These are phyloP conservation scores for Pseudogymnoascus pannorum DNA, from an alignment of 2,329 filamentous ascomycete species.

Conservation along the genomic window DNA sequence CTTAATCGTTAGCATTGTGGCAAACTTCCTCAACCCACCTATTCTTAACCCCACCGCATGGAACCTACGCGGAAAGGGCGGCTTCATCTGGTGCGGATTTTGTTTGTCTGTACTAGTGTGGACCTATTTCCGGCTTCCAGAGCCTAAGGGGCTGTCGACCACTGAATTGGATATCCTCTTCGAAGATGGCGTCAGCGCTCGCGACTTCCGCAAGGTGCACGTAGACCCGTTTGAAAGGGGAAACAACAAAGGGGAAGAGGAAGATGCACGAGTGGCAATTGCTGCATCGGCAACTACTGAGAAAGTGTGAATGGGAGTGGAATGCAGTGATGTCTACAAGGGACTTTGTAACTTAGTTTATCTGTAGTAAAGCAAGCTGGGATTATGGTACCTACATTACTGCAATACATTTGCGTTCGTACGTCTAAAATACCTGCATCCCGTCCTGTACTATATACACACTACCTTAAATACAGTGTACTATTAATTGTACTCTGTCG, in stretches of 20 bases:
- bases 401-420: too few relatives aligned
- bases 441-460: too few relatives aligned
- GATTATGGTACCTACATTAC: too few relatives aligned
- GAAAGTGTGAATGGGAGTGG: not conserved
- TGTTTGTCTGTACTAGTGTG: slow-evolving; percentile 31
- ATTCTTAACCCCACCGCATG: slow-evolving; percentile 14
- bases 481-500: too few relatives aligned
- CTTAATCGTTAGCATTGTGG: not conserved
- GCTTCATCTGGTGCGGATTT: slow-evolving; percentile 33
- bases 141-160: slow-evolving; percentile 34
- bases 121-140: slow-evolving; percentile 35
- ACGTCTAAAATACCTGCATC: too few relatives aligned
- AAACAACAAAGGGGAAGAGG: not conserved
- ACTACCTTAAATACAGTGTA: too few relatives aligned
- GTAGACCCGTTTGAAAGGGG: not conserved
- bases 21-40: slow-evolving; percentile 13
- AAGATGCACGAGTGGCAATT: not conserved
- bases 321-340: not conserved
- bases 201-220: slow-evolving; percentile 34
- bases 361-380: too few relatives aligned
- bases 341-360: not conserved
- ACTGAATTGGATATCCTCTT: slow-evolving; percentile 38
- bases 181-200: slow-evolving; percentile 29
- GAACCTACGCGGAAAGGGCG: slow-evolving; percentile 30
- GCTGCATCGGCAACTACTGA: not conserved